Evolutionary conservation across 768 basidiomycete genomes (phyloP).

Genomic region (Strobilomyces confusus): DNA sequence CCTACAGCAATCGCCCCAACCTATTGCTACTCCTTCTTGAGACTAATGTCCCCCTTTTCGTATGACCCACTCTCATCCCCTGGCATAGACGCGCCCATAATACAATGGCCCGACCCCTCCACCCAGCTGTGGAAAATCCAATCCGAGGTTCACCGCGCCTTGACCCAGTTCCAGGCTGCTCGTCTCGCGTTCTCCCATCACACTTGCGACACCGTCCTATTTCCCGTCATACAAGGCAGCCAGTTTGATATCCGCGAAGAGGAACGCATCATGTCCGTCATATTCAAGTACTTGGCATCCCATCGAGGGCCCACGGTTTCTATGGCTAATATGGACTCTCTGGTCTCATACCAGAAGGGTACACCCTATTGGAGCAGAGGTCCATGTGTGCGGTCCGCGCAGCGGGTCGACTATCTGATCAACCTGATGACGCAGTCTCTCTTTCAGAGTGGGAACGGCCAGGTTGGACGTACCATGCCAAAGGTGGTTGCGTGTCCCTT

Average conservation of each 20-base stretch:
- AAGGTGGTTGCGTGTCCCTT: constrained; percentile 53
- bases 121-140: constrained; percentile 72
- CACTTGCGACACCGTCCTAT: constrained; percentile 49
- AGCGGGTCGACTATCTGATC: constrained; percentile 37
- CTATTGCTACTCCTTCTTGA: constrained; percentile 79
- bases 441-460: constrained; percentile 83
- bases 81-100: constrained; percentile 41
- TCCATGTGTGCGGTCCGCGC: constrained; percentile 66
- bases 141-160: constrained; percentile 48
- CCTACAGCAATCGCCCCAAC: constrained; percentile 47
- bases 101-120: constrained; percentile 64
- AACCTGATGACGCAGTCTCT: constrained; percentile 46
- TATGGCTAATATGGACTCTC: constrained; percentile 86
- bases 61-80: constrained; percentile 41
- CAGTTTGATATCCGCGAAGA: constrained; percentile 86
- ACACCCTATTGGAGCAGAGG: constrained; percentile 79
- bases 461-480: constrained; percentile 98
- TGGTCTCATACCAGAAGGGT: constrained; percentile 91
- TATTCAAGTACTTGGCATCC: constrained; percentile 51
- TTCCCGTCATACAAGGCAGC: constrained; percentile 87
- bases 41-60: constrained; percentile 66
- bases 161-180: constrained; percentile 58
- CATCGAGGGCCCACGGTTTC: constrained; percentile 55
- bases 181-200: constrained; percentile 15
- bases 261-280: constrained; percentile 53